phyloP scores from a whole-genome alignment of 805 yeast species.

The Kluyveromyces nonfermentans region DNA sequence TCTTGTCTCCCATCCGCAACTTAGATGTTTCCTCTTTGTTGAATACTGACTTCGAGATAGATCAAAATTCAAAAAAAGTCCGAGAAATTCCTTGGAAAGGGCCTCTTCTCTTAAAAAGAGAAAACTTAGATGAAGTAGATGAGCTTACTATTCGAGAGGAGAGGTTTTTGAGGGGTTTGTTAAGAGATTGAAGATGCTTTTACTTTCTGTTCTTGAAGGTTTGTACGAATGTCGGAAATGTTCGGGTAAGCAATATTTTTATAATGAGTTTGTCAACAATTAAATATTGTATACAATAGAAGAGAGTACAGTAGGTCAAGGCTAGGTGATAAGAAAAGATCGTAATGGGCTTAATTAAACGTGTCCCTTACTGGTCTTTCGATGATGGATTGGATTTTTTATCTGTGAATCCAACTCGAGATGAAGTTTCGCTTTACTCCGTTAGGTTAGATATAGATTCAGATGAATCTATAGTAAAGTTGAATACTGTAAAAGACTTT shows the following conservation, averaged over 20 bases:
- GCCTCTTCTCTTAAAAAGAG: slow-evolving; percentile 19
- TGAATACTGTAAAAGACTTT: slow-evolving; percentile 52
- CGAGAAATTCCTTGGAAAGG: slow-evolving; percentile 26
- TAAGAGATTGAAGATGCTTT: background rate
- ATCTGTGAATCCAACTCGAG: slow-evolving; percentile 70
- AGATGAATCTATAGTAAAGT: slow-evolving; percentile 44
- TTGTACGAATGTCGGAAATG: background rate
- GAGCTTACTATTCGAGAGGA: slow-evolving; percentile 12
- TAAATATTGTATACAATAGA: background rate
- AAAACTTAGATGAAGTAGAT: slow-evolving; percentile 27
- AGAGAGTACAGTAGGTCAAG: background rate
- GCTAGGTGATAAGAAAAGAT: background rate
- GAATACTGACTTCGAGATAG: slow-evolving; percentile 22
- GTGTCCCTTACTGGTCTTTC: slow-evolving; percentile 25
- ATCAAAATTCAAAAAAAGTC: slow-evolving; percentile 10
- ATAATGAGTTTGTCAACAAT: background rate
- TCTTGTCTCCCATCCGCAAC: slow-evolving; percentile 7
- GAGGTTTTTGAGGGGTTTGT: slow-evolving; percentile 4
- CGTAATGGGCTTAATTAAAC: slow-evolving; percentile 26
- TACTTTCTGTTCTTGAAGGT: background rate
- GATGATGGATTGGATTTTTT: slow-evolving; percentile 31
- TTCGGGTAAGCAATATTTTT: background rate
- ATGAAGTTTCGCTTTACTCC: slow-evolving; percentile 61
- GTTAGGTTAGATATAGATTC: slow-evolving; percentile 41
- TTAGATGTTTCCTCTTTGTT: slow-evolving; percentile 9